Evolutionary conservation across 805 yeast genomes (phyloP).

Genomic region (Pachysolen tannophilus): DNA sequence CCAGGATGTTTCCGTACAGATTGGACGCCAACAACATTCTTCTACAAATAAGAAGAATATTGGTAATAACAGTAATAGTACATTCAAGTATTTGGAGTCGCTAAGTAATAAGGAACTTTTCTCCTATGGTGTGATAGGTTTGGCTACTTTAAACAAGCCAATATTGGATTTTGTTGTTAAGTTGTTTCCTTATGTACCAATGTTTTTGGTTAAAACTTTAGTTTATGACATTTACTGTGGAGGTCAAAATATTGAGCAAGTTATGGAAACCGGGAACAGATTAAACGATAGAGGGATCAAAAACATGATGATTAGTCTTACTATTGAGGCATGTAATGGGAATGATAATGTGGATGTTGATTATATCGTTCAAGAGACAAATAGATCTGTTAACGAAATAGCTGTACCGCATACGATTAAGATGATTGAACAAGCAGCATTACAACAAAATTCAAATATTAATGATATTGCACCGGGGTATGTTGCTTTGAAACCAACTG

Average conservation of each 20-base stretch:
- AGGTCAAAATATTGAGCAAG: constrained; percentile 71
- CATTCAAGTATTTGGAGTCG: constrained; percentile 38
- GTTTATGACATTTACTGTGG: constrained; percentile 87
- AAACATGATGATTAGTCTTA: constrained; percentile 92
- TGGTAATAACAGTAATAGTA: no score
- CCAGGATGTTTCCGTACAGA: no score
- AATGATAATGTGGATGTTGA: constrained; percentile 48
- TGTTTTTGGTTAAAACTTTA: constrained; percentile 56
- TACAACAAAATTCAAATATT: constrained; percentile 35
- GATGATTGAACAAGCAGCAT: constrained; percentile 36
- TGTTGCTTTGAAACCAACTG: constrained; percentile 91
- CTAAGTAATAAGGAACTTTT: constrained; percentile 48
- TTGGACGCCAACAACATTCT: no score
- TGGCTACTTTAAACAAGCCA: constrained; percentile 58
- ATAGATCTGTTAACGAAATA: constrained; percentile 57
- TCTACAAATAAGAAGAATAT: no score
- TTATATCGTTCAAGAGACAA: constrained; percentile 55
- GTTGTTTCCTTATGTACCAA: constrained; percentile 68
- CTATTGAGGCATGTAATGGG: constrained; percentile 91
- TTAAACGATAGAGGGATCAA: constrained; percentile 69
- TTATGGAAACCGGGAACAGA: constrained; percentile 59
- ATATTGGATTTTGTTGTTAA: constrained; percentile 54
- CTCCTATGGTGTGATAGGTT: constrained; percentile 60
- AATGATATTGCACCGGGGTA: constrained; percentile 83
- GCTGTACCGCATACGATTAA: constrained; percentile 63